A percentile compares a stretch with the other conserved stretches of the same genome.
Evolutionary conservation across 1,284 basidiomycete species (phyloP).

Genomic region (Athelia sp.): DNA sequence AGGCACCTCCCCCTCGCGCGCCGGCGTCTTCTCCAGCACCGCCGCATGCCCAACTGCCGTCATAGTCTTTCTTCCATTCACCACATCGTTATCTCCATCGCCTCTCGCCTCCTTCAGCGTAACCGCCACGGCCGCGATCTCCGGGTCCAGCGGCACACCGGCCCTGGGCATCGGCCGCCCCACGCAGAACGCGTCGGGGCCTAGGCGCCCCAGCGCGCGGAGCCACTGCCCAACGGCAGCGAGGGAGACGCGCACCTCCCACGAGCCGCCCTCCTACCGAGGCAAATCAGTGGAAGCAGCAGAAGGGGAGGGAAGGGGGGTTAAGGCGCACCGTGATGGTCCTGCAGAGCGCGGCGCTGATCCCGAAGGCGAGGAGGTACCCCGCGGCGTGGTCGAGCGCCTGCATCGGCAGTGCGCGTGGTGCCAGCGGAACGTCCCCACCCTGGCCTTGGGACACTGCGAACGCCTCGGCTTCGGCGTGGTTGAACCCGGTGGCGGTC

Average conservation of each 20-base stretch:
- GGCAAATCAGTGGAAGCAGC: too few relatives aligned
- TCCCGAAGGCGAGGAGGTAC: constrained; percentile 56
- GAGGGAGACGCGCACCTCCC: constrained; percentile 57
- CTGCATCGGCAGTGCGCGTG: constrained; percentile 56
- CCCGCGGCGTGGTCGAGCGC: constrained; percentile 61
- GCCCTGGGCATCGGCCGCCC: constrained; percentile 31
- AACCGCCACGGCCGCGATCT: constrained; percentile 28
- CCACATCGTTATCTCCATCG: background rate
- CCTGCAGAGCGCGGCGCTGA: constrained; percentile 49
- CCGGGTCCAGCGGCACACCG: constrained; percentile 23
- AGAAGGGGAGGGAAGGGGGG: too few relatives aligned
- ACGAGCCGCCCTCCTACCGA: constrained; percentile 56
- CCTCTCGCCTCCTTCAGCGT: constrained; percentile 20
- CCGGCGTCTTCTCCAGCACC: constrained; percentile 38
- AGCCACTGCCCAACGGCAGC: constrained; percentile 54
- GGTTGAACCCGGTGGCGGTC: constrained; percentile 60
- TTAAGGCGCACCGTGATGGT: constrained; percentile 41
- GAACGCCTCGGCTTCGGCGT: constrained; percentile 49
- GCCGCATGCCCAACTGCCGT: constrained; percentile 45
- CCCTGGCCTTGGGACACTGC: constrained; percentile 22
- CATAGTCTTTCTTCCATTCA: constrained; percentile 23
- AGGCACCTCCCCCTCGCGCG: constrained; percentile 32
- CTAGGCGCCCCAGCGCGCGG: constrained; percentile 45
- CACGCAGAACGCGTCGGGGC: constrained; percentile 33
- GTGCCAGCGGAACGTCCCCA: constrained; percentile 18